Percentiles rank a stretch among this genome's conserved stretches.
Evolutionary conservation across 2,329 filamentous ascomycete species (phyloP).

Genomic region (Penicillium italicum): DNA sequence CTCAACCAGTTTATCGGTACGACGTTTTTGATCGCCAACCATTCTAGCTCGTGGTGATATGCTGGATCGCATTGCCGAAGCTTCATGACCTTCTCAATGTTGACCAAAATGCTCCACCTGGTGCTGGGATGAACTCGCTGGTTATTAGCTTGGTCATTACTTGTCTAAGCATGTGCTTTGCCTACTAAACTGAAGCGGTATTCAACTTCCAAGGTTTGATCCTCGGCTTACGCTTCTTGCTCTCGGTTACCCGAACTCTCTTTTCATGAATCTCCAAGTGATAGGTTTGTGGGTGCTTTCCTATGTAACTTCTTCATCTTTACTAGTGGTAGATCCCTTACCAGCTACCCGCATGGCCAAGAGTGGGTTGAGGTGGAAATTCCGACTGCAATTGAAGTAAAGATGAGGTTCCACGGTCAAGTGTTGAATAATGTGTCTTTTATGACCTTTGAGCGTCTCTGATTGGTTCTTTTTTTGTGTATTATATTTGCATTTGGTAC

Average conservation of each 20-base stretch:
- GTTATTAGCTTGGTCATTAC: conserved; percentile 46
- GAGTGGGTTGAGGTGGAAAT: no score
- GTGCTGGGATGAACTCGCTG: conserved; percentile 52
- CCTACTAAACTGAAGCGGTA: conserved; percentile 48
- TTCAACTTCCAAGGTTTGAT: conserved; percentile 45
- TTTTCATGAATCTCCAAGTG: conserved; percentile 42
- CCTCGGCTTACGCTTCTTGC: conserved; percentile 46
- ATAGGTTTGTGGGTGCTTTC: conserved; percentile 45
- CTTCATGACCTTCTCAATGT: no score
- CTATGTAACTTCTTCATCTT: conserved; percentile 53
- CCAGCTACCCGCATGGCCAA: no score
- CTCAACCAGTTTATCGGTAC: conserved; percentile 18
- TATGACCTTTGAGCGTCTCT: background rate
- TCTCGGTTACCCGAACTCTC: conserved; percentile 43
- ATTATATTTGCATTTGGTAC: background rate
- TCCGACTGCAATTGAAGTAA: conserved; percentile 38
- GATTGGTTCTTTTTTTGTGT: background rate
- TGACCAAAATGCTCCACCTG: conserved; percentile 47
- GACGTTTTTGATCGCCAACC: conserved; percentile 39
- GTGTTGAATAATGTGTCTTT: background rate
- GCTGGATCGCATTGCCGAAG: no score
- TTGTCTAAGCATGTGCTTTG: conserved; percentile 37
- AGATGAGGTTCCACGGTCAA: background rate
- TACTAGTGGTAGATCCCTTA: no score
- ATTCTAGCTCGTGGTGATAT: conserved; percentile 46